Percentiles rank a stretch among this genome's conserved stretches.
Conservation (phyloP, 768 basidiomycete species). For the Mycena haematopus region DNA sequence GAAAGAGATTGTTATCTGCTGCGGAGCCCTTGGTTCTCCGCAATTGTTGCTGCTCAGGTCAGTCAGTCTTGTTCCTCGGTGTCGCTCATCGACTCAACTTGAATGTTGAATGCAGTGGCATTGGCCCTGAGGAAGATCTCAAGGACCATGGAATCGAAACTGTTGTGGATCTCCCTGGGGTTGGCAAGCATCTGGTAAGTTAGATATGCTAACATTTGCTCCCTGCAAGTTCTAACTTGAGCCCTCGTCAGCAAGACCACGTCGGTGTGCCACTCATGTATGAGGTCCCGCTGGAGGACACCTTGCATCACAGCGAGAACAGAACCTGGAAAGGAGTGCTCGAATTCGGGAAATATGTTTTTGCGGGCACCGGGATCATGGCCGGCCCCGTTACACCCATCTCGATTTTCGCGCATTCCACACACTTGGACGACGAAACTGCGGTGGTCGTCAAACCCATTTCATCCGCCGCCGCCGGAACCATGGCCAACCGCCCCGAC, state of each 20-base stretch:
- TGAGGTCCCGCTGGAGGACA: conserved; percentile 36
- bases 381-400: conserved; percentile 33
- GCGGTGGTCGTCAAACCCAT: conserved; percentile 20
- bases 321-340: conserved; percentile 31
- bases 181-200: conserved; percentile 37
- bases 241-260: conserved; percentile 39
- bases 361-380: conserved; percentile 35
- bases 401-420: conserved; percentile 36
- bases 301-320: conserved; percentile 31
- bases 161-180: conserved; percentile 38
- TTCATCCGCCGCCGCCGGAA: not conserved
- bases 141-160: conserved; percentile 33
- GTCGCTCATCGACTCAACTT: not conserved
- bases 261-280: conserved; percentile 35
- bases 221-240: not conserved
- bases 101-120: conserved; percentile 34
- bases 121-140: conserved; percentile 48
- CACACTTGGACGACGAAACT: conserved; percentile 31
- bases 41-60: conserved; percentile 22
- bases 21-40: conserved; percentile 26
- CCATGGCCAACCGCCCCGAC: conserved; percentile 34
- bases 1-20: conserved; percentile 52
- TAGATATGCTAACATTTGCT: not conserved
- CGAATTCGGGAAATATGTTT: conserved; percentile 36
- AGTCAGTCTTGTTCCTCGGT: too few relatives aligned